These are phyloP conservation scores for Cryphonectria naterciae DNA, from an alignment of 2,329 filamentous ascomycete genomes.

Conservation along the genomic window DNA sequence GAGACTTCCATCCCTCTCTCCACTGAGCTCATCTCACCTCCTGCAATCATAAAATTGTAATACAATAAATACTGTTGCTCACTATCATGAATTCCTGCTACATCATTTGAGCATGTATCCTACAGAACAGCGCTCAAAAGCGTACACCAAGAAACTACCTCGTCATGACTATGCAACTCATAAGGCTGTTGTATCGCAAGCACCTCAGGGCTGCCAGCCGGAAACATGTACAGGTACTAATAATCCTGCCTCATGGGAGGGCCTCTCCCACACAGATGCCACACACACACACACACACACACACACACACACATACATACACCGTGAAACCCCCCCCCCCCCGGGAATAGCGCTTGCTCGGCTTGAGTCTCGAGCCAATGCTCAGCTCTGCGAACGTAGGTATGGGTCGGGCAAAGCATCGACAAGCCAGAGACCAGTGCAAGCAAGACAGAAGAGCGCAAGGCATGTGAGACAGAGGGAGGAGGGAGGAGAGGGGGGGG, in stretches of 20 bases:
- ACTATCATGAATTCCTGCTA: background rate
- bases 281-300: slow-evolving; percentile 1
- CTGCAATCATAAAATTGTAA: background rate
- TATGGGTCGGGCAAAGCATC: background rate
- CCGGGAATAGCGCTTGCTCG: background rate
- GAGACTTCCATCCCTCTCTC: background rate
- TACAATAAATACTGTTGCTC: background rate
- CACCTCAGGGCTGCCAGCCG: background rate
- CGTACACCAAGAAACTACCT: background rate
- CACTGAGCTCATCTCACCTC: background rate
- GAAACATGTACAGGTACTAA: background rate
- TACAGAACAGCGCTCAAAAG: background rate
- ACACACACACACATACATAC: background rate
- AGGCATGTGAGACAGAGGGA: background rate
- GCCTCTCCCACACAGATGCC: background rate
- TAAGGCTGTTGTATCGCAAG: background rate
- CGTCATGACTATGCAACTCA: background rate
- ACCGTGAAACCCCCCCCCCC: background rate
- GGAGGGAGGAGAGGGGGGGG: background rate
- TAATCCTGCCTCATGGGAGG: background rate
- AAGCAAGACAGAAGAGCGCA: background rate
- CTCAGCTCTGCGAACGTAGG: background rate
- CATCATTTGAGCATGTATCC: slow-evolving; percentile 7
- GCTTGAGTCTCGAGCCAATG: background rate
- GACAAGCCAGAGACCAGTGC: background rate